Percentiles rank a stretch among this genome's conserved stretches.
Evolutionary conservation across 164 flowering plant genomes (phyloP).

Genomic region (Sextonia rubra): DNA sequence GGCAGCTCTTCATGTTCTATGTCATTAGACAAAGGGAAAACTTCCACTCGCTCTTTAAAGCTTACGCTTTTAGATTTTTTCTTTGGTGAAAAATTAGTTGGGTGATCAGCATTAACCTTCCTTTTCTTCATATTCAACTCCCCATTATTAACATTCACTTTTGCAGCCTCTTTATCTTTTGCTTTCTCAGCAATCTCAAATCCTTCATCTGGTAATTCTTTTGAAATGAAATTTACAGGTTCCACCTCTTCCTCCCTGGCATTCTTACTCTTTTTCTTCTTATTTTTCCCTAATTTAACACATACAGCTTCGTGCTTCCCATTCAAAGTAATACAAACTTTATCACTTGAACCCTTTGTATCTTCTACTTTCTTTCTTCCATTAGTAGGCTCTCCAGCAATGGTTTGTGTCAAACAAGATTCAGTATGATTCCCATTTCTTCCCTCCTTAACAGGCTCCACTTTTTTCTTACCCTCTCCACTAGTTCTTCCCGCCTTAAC

Average conservation of each 20-base stretch:
- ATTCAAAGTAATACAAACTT: neutral
- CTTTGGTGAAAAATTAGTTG: constrained; percentile 10
- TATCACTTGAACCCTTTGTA: neutral
- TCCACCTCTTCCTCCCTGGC: neutral
- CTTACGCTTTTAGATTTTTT: constrained; percentile 29
- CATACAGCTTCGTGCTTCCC: neutral
- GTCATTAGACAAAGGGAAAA: neutral
- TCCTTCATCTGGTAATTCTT: neutral
- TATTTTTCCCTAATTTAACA: neutral
- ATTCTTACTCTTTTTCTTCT: neutral
- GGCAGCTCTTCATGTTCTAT: neutral
- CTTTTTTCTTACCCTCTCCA: neutral
- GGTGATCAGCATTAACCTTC: neutral
- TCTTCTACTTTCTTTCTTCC: neutral
- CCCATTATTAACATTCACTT: neutral
- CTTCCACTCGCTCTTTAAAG: constrained; percentile 33
- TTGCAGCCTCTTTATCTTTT: neutral
- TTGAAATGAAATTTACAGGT: neutral
- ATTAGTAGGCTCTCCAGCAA: neutral
- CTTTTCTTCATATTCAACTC: neutral
- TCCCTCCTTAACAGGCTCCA: neutral
- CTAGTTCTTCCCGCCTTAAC: too few species aligned
- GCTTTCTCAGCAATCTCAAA: neutral
- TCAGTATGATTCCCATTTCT: neutral
- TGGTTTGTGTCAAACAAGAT: neutral